A percentile compares a stretch with the other conserved stretches of the same genome.
Conservation (phyloP, 805 yeast species). For the Metschnikowia borealis region DNA sequence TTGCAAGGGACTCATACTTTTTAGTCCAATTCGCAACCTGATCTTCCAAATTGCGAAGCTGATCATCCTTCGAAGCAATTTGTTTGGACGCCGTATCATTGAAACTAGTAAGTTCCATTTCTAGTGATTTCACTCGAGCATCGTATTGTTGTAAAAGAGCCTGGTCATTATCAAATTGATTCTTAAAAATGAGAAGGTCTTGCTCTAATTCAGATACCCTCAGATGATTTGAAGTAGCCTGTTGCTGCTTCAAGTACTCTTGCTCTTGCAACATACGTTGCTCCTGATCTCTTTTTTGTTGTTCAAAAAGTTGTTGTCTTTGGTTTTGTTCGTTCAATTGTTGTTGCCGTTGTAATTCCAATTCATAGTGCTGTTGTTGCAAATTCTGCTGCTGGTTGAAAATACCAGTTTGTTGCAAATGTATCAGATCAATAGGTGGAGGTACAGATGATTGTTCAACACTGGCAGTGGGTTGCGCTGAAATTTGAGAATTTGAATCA, state of each 20-base stretch:
- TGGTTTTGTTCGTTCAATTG: constrained; percentile 66
- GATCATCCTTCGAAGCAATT: constrained; percentile 71
- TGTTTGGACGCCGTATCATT: constrained; percentile 68
- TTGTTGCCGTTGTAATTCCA: constrained; percentile 58
- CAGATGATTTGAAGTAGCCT: constrained; percentile 71
- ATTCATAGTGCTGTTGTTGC: constrained; percentile 60
- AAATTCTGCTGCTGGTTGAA: constrained; percentile 50
- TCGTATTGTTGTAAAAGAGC: constrained; percentile 82
- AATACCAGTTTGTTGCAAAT: constrained; percentile 54
- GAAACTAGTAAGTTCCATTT: constrained; percentile 60
- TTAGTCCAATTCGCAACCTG: constrained; percentile 76
- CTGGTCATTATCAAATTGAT: constrained; percentile 85
- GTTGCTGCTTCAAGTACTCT: constrained; percentile 61
- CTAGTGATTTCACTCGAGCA: constrained; percentile 75
- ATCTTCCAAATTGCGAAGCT: constrained; percentile 60
- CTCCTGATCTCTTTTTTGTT: constrained; percentile 68
- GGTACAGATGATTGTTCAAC: constrained; percentile 34
- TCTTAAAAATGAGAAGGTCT: constrained; percentile 67
- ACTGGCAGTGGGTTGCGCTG: constrained; percentile 40
- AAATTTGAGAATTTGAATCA: constrained; percentile 36
- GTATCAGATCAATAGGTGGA: constrained; percentile 33
- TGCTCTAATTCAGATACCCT: constrained; percentile 78
- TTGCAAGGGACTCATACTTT: constrained; percentile 86
- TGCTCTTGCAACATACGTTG: constrained; percentile 69
- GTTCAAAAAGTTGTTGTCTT: constrained; percentile 70